Percentiles rank a stretch among this genome's conserved stretches.
Evolutionary conservation across 331 rosid genomes (phyloP).

Genomic region (Quercus tomentella): DNA sequence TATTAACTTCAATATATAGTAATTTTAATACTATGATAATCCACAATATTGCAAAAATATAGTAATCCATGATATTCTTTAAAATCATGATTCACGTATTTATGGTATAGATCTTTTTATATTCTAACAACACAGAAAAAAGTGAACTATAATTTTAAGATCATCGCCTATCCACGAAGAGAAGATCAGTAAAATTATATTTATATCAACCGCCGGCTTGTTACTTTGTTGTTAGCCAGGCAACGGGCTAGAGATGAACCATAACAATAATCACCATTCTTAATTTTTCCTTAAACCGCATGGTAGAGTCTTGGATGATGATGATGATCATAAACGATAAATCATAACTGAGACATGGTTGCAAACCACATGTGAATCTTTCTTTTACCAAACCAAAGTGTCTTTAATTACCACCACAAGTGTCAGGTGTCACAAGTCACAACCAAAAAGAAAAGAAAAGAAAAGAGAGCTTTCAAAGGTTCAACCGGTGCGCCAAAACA

Average conservation of each 20-base stretch:
- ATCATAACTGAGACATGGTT: background rate
- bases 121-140: too few relatives aligned
- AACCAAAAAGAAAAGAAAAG: background rate
- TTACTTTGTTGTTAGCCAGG: too few relatives aligned
- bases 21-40: too few relatives aligned
- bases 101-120: too few relatives aligned
- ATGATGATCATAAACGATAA: background rate
- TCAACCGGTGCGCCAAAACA: background rate
- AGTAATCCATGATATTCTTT: too few relatives aligned
- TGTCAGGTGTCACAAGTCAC: background rate
- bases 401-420: background rate
- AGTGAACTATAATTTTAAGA: too few relatives aligned
- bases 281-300: background rate
- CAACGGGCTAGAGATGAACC: too few relatives aligned
- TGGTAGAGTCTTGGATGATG: background rate
- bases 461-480: background rate
- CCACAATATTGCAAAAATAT: too few relatives aligned
- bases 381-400: background rate
- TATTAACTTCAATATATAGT: too few relatives aligned
- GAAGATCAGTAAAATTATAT: background rate
- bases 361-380: background rate
- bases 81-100: too few relatives aligned
- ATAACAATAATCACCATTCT: too few relatives aligned
- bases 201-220: too few relatives aligned
- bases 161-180: background rate